Evolutionary conservation across 495 filamentous ascomycete genomes (phyloP).

Genomic region (Podospora pseudocomata): DNA sequence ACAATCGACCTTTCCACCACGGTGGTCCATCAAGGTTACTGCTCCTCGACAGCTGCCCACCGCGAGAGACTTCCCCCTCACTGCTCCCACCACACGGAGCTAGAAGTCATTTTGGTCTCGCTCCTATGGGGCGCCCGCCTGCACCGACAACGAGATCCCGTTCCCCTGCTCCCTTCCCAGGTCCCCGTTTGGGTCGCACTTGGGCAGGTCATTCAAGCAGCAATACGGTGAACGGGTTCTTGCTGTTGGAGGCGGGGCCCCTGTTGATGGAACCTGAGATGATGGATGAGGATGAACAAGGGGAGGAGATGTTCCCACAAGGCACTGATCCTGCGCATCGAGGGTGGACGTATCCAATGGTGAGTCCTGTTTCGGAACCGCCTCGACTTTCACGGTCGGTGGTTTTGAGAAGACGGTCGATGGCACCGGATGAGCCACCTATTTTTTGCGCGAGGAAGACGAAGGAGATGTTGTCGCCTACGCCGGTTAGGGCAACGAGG

Average conservation of each 20-base stretch:
- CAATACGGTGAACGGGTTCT: background rate
- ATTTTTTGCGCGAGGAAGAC: slow-evolving; percentile 22
- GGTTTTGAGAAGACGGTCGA: background rate
- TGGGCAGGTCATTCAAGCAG: background rate
- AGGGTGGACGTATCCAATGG: slow-evolving; percentile 4
- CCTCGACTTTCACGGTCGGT: background rate
- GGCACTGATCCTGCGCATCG: background rate
- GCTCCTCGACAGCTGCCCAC: slow-evolving; percentile 14
- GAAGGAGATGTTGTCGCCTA: slow-evolving; percentile 24
- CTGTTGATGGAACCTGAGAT: slow-evolving; percentile 9
- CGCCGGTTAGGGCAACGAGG: slow-evolving; percentile 18
- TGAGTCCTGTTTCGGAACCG: background rate
- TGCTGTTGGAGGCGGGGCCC: slow-evolving; percentile 6
- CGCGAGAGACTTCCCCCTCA: slow-evolving; percentile 10
- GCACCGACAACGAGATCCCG: background rate
- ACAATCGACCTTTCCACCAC: background rate
- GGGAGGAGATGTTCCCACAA: background rate
- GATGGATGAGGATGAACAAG: slow-evolving; percentile 11
- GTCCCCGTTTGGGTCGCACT: background rate
- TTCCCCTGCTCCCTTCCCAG: background rate
- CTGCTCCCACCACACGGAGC: slow-evolving; percentile 12
- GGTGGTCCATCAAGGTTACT: slow-evolving; percentile 9
- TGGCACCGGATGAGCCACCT: slow-evolving; percentile 1
- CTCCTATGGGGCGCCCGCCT: background rate
- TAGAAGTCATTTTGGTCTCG: slow-evolving; percentile 16